Base-by-base conservation (phyloP, 2,329 filamentous ascomycete species). In the Diaporthe caulivora region DNA sequence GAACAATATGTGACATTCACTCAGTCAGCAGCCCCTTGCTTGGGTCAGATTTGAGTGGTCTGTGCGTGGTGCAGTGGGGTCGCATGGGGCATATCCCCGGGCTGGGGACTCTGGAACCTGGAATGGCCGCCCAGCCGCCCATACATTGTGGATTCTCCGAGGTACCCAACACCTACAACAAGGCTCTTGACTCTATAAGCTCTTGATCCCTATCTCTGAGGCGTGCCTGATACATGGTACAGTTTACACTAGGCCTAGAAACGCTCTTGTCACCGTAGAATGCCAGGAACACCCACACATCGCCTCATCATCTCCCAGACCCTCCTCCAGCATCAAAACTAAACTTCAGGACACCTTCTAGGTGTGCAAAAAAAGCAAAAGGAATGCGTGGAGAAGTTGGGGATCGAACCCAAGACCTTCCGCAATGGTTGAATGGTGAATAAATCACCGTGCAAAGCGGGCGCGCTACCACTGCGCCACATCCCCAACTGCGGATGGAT, bases 401-500 rank as follows among this genome's bases (percentile, higher is more conserved):
- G 71, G 71, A 60, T 72, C 62, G 71, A 69, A 72, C 62, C 42
- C 71, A n/a, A 40, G 71, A 51, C 71, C 71, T 72, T 72, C 44
- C 62, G 62, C 71, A 72, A 49, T 44, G 26, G 17, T 13, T n/a
- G 34, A 49, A 18, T 49, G 29, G 24, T 18, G 29, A 49, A 29
- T n/a, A 29, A 44, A 5, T 62, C n/a, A n/a, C 21, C 13, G 2
- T 71, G 71, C 71, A 72, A 72, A 72, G 71, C 71, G 64, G 47
- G 42, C 71, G 64, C 71, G 64, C 71, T 72, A 72, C 71, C 71
- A 51, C 71, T 72, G 71, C 62, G 71, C 71, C 54, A 72, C 37
- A 58, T 40, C 71, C 71, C 71, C 71, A 8, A 42, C 17, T 34
- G 37, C 7, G n/a, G 21, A 26, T 49, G 40, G n/a, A n/a, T n/a